Conservation (phyloP, 768 basidiomycete genomes). For the Collybia sordida region DNA sequence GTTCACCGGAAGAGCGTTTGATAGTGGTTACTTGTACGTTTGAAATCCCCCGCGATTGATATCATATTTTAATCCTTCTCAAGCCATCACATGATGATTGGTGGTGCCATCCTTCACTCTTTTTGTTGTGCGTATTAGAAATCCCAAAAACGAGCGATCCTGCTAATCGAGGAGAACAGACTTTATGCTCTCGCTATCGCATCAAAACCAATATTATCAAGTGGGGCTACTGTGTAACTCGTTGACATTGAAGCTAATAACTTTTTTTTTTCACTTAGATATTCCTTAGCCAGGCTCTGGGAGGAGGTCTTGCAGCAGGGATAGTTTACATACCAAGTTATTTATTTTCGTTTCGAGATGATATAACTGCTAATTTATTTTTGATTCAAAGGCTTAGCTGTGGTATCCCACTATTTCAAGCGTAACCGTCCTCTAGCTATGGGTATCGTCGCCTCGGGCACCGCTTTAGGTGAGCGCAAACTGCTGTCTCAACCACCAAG, state of each 20-base stretch:
- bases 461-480: conserved; percentile 12
- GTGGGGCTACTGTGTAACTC: conserved; percentile 10
- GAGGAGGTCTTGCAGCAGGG: conserved; percentile 29
- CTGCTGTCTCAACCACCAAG: no score
- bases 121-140: conserved; percentile 20
- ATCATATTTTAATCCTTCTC: background rate
- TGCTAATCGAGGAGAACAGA: conserved; percentile 16
- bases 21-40: conserved; percentile 50
- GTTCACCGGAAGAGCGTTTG: conserved; percentile 47
- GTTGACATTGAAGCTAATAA: no score
- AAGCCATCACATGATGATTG: conserved; percentile 22
- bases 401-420: conserved; percentile 46
- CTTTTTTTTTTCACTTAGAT: conserved; percentile 29
- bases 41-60: background rate
- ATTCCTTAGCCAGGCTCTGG: conserved; percentile 28
- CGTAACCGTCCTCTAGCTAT: conserved; percentile 40
- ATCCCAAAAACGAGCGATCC: no score
- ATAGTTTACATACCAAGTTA: conserved; percentile 36
- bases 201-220: conserved; percentile 34
- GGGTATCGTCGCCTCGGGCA: conserved; percentile 45
- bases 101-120: conserved; percentile 19
- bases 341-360: background rate
- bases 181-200: conserved; percentile 33
- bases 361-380: background rate
- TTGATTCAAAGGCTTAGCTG: conserved; percentile 26